Evolutionary conservation across 148 eudicot species (phyloP), one percentile per base, ranked within the genome.

Genomic region (Rhododendron griersonianum): DNA sequence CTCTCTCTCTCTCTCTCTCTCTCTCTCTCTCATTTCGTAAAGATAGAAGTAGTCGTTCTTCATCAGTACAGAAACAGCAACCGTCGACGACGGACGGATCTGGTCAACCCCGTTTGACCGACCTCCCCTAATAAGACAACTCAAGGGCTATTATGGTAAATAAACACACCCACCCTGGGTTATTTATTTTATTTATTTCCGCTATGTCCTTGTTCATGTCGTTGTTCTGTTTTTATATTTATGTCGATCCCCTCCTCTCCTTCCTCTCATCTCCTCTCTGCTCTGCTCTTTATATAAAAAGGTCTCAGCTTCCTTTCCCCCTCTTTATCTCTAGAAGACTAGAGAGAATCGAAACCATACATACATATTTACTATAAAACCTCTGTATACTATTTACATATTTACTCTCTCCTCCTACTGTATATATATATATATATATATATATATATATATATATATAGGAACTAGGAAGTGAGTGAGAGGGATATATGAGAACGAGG

Each of bases 401-500:
- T n/a, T n/a, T n/a, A n/a, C 30, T 30, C 30, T 30, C 30, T 30
- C 30, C 30, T 47, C 50, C 50, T 33, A 30, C 30, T 33, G 35
- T 33, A 33, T 33, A 33, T 33, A 33, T 33, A 33, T 33, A 33
- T 33, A 33, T 33, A 33, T 33, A 33, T 33, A 33, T 33, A 33
- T 33, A 33, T n/a, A n/a, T n/a, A n/a, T n/a, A n/a, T 0, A 0
- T 28, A 28, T 30, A 30, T 30, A 30, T 30, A 30, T 41, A 53
- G n/a, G n/a, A 51, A 30, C 30, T 80, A 81, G 7, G 3, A 9
- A 65, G 19, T 19, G 4, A 65, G 19, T 19, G 4, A 61, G 4
- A 61, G n/a, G 23, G 25, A 61, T n/a, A 61, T n/a, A 93, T 93
- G 96, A 93, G 94, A 86, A 94, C 95, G 25, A 91, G 95, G 86